Evolutionary conservation across 495 filamentous ascomycete genomes (phyloP), one percentile per base, ranked within the genome.

Genomic region (Staphylotrichum tortipilum): DNA sequence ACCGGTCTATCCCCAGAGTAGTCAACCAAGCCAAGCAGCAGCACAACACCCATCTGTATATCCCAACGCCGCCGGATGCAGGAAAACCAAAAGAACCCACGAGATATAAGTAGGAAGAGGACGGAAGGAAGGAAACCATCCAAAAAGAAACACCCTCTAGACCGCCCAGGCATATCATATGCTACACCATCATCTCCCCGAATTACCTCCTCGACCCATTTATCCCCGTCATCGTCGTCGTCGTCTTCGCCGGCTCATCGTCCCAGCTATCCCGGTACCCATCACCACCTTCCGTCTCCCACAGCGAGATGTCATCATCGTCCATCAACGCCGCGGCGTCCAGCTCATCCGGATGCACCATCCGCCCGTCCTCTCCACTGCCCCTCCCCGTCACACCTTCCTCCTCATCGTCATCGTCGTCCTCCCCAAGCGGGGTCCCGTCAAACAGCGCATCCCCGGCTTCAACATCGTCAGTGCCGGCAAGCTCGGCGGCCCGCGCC

Each of bases 401-500:
- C 18, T 53, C 57, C 34, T 38, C n/a, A n/a, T n/a, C 10, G 14
- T 42, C 22, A 9, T 44, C 45, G 10, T 28, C 49, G 3, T 38
- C 43, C 23, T 55, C 54, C 12, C 40, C 35, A 49, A n/a, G n/a
- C n/a, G n/a, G n/a, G n/a, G n/a, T n/a, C n/a, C 59, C 54, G 12
- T 52, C 54, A 14, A 52, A 45, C 17, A 47, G 50, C 21, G 34
- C 34, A 50, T 34, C 47, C 41, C 53, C 40, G 44, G 55, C 42
- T 68, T 69, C 54, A 61, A 75, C n/a, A n/a, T 56, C 78, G 62
- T 91, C 90, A 56, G 88, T 84, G n/a, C 74, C 76, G 57, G 95
- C 91, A 10, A 98, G 76, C 65, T 95, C 81, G 44, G 78, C 77
- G 6, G 92, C 88, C 5, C 92, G 78, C 43, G 85, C 80, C 69